These are phyloP conservation scores for Pythium dissimile DNA, from an alignment of 352 stramenopile species.

Conservation along the genomic window DNA sequence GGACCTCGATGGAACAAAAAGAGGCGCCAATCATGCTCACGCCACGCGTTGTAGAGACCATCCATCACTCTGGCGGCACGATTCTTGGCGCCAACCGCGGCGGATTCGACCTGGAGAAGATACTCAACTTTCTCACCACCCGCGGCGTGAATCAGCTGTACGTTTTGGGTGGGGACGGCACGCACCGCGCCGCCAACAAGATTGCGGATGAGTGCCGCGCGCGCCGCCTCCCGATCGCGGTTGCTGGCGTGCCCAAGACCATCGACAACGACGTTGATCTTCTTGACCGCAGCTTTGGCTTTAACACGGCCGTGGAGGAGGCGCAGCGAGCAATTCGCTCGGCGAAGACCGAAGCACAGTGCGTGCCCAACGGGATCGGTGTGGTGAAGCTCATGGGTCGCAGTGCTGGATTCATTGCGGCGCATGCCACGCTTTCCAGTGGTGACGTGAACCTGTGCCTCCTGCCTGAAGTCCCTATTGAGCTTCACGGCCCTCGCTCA, in stretches of 20 bases:
- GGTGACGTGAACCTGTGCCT: constrained; percentile 98
- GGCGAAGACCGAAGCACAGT: constrained; percentile 91
- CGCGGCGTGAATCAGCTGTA: constrained; percentile 94
- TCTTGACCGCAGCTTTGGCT: constrained; percentile 98
- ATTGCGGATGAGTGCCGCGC: constrained; percentile 74
- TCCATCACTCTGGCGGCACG: constrained; percentile 92
- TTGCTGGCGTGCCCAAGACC: constrained; percentile 98
- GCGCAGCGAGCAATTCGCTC: constrained; percentile 91
- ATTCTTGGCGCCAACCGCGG: constrained; percentile 93
- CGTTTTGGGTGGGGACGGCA: constrained; percentile 98
- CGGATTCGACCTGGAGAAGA: constrained; percentile 97
- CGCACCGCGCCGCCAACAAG: constrained; percentile 94
- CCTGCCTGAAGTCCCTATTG: constrained; percentile 96
- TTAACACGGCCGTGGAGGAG: constrained; percentile 96
- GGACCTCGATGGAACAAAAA: constrained; percentile 72
- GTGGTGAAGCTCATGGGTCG: constrained; percentile 99
- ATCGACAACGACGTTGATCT: constrained; percentile 99
- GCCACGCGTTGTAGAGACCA: constrained; percentile 59
- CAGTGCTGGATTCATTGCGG: constrained; percentile 96
- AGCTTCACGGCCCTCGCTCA: constrained; percentile 89
- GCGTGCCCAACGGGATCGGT: constrained; percentile 97
- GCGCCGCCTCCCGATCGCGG: constrained; percentile 88
- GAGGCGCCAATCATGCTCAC: constrained; percentile 78
- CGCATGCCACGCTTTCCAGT: constrained; percentile 95
- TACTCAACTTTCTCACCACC: constrained; percentile 90